Percentiles rank a stretch among this genome's conserved stretches.
These are phyloP conservation scores for Hemisphaericaspora xylanilytica DNA, from an alignment of 1,139 yeast species.

Conservation along the genomic window DNA sequence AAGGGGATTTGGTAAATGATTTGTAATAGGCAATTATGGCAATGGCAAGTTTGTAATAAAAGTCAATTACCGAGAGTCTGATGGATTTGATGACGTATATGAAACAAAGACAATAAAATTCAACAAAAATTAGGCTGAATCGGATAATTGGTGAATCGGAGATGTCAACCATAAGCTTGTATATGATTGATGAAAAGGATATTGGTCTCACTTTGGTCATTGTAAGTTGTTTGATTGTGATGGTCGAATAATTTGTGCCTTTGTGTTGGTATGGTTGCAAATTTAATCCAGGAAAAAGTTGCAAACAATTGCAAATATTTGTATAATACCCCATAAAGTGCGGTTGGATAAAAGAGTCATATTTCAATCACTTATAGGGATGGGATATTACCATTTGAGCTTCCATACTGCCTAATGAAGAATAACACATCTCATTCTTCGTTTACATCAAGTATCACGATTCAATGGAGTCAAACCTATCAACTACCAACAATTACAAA, in stretches of 20 bases:
- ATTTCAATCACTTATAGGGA: no score
- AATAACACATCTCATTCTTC: no score
- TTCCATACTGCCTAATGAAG: no score
- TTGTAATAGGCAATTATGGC: no score
- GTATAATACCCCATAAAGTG: no score
- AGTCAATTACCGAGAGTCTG: not conserved
- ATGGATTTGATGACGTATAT: not conserved
- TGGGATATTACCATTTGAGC: no score
- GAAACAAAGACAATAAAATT: conserved; percentile 7
- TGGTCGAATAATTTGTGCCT: not conserved
- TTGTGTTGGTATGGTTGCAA: not conserved
- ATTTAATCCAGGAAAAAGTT: not conserved
- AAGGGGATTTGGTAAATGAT: no score
- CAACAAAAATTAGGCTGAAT: not conserved
- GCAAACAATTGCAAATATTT: no score
- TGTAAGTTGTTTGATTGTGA: not conserved
- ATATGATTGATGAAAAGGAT: conserved; percentile 2
- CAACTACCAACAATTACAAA: no score
- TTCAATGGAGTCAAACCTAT: no score
- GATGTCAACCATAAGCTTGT: conserved; percentile 1
- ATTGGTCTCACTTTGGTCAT: conserved; percentile 6
- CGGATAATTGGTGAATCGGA: conserved; percentile 6
- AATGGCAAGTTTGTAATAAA: not conserved
- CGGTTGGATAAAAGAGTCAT: no score
- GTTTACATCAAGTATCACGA: no score